Evolutionary conservation across 148 eudicot genomes (phyloP), one percentile per base, ranked within the genome.

Genomic region (Rhododendron henanense): DNA sequence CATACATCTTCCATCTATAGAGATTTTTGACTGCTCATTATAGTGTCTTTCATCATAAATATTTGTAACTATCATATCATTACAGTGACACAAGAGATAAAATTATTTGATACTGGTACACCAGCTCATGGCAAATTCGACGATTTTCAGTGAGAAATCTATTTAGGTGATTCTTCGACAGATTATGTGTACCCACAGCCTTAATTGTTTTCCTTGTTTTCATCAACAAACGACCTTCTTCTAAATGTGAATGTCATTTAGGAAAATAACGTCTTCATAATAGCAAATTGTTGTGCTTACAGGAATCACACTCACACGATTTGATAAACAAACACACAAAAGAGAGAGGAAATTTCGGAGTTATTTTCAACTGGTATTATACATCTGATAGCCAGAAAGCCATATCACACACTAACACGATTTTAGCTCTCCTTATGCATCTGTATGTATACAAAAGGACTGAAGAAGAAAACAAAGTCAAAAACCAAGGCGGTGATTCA

Each of bases 31-130:
- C 39, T 71, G 5, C 39, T 28, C 28, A 63, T 63, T 21, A 31
- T 31, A 71, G 76, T 71, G 16, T 71, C 5, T 31, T 71, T 71
- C 76, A 71, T 71, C 39, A 5, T 31, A 11, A 35, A 35, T 74
- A 14, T 59, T 50, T 73, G 28, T 48, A 74, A n/a, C 5, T 50
- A 5, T 23, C 13, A 57, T 15, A 18, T 84, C 50, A 51, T 15
- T 11, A 65, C 88, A 91, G 90, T 88, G 93, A 91, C 55, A 88
- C 88, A 10, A 88, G 91, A 78, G 90, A 88, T 81, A 78, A 41
- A 5, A 5, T 88, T 86, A 89, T 90, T 50, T 91, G 87, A 90
- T 86, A 69, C 69, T 88, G 50, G 83, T 65, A 25, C 18, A 59
- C 55, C 55, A 73, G 65, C 81, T 39, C 85, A 0, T 33, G 11